Evolutionary conservation across 768 basidiomycete species (phyloP).

Genomic region (Brasilioporus rufonigricans): DNA sequence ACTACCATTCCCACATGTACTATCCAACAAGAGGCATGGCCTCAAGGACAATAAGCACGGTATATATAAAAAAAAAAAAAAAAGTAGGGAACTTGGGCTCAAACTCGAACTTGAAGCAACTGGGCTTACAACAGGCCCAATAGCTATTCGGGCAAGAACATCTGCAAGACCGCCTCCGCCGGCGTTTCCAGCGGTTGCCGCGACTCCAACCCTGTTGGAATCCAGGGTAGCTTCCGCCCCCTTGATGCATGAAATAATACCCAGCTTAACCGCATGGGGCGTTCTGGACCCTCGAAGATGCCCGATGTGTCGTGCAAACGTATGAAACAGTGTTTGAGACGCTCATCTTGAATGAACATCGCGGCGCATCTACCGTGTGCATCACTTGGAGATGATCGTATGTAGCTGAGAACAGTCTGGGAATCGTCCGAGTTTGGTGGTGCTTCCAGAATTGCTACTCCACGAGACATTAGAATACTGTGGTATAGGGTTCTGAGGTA

Average conservation of each 20-base stretch:
- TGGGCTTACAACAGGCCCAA: slow-evolving; percentile 21
- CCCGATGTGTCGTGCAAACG: slow-evolving; percentile 69
- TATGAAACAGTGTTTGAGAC: slow-evolving; percentile 73
- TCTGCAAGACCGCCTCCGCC: slow-evolving; percentile 47
- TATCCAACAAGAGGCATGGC: no score
- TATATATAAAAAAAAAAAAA: no score
- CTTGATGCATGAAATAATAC: slow-evolving; percentile 75
- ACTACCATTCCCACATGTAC: no score
- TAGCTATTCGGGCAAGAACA: slow-evolving; percentile 45
- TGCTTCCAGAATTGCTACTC: neutral
- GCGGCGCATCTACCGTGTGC: slow-evolving; percentile 16
- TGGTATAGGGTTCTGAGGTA: neutral
- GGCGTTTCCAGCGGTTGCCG: slow-evolving; percentile 12
- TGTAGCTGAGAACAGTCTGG: neutral
- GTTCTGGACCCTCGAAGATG: slow-evolving; percentile 90
- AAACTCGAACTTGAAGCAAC: neutral
- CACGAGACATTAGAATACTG: neutral
- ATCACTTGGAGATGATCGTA: neutral
- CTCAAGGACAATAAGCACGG: no score
- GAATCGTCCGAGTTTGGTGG: neutral
- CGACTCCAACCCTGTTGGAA: neutral
- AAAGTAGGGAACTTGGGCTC: slow-evolving; percentile 9
- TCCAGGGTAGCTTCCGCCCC: slow-evolving; percentile 13
- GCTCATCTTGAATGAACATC: slow-evolving; percentile 65
- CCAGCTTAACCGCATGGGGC: slow-evolving; percentile 77